Evolutionary conservation across 2,329 filamentous ascomycete genomes (phyloP), one percentile per base, ranked within the genome.

Genomic region (Colletotrichum musae): DNA sequence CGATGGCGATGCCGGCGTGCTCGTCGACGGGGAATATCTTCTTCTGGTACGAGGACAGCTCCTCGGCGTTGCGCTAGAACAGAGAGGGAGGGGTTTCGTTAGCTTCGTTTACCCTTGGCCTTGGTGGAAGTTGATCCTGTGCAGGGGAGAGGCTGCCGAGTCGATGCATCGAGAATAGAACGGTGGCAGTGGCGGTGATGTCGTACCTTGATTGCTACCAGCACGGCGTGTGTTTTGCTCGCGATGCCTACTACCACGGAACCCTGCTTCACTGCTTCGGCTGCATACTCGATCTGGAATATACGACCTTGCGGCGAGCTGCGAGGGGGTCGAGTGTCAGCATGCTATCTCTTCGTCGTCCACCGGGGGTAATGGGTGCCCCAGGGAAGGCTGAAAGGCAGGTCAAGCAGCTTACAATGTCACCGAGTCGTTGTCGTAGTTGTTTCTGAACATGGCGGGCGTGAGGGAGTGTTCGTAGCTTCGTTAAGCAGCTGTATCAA

Each of bases 381-480:
- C 47, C 13, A 28, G 62, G 52, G 54, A 62, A 45, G 59, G 60
- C 54, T 43, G 70, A 48, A 51, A 63, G 66, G 16, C 32, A 32
- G n/a, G 45, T 32, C 57, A 61, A 70, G 61, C 72, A 79, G 84
- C 92, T 85, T 88, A 97, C 94, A 98, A 99, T 85, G 96, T 99
- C 85, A 98, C 95, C 73, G 95, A 97, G 85, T 99, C 96, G 91
- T 99, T 99, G 87, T 99, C 96, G 89, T 99, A 99, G 85, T 98
- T 98, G 89, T 99, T 99, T 85, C 96, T 91, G 87, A 99, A 99
- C 96, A 99, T 98, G 79, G 67, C 67, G 67, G 67, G 67, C 67
- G 62, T 70, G 28, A 57, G 63, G 57, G 54, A 32, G 51, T 43
- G 24, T 51, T 70, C 67, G 67, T 70, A 70, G 67, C 67, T 70